These are phyloP conservation scores for Dimargaris verticillata DNA, from an alignment of 192 early-diverging fungal species.

Conservation along the genomic window DNA sequence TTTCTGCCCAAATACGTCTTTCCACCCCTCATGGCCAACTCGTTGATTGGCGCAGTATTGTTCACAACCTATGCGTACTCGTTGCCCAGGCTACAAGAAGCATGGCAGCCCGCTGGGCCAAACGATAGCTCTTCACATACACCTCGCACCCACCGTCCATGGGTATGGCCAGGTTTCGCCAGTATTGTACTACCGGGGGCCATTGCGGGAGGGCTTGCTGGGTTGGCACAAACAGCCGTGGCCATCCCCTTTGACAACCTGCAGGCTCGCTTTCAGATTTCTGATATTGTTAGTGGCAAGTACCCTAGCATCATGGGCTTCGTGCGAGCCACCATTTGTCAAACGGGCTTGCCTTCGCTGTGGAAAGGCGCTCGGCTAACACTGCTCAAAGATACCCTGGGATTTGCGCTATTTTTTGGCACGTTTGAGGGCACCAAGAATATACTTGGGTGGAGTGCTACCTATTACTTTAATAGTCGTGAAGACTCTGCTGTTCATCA, in stretches of 20 bases:
- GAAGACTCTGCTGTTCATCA: constrained; percentile 14
- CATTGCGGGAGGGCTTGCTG: constrained; percentile 40
- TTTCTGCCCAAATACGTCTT: constrained; percentile 54
- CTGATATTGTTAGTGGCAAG: constrained; percentile 49
- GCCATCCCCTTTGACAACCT: constrained; percentile 60
- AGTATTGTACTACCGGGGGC: background rate
- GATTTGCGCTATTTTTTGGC: constrained; percentile 61
- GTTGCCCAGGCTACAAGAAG: constrained; percentile 31
- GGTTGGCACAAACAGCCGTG: constrained; percentile 53
- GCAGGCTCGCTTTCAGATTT: constrained; percentile 55
- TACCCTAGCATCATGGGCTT: constrained; percentile 50
- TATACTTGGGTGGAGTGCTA: constrained; percentile 42
- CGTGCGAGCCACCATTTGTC: constrained; percentile 32
- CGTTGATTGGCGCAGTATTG: constrained; percentile 50
- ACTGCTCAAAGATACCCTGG: constrained; percentile 43
- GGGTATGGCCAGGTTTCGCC: constrained; percentile 4
- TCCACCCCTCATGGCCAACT: constrained; percentile 58
- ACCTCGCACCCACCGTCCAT: constrained; percentile 31
- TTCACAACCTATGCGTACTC: constrained; percentile 58
- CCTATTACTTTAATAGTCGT: constrained; percentile 28
- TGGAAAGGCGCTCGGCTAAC: constrained; percentile 26
- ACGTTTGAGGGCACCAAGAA: constrained; percentile 61
- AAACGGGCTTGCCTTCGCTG: constrained; percentile 16
- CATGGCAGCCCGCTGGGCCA: constrained; percentile 24
- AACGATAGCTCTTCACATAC: too few relatives aligned